These are phyloP conservation scores for Cyclaneusma minus DNA, from an alignment of 2,329 filamentous ascomycete species.

Conservation along the genomic window DNA sequence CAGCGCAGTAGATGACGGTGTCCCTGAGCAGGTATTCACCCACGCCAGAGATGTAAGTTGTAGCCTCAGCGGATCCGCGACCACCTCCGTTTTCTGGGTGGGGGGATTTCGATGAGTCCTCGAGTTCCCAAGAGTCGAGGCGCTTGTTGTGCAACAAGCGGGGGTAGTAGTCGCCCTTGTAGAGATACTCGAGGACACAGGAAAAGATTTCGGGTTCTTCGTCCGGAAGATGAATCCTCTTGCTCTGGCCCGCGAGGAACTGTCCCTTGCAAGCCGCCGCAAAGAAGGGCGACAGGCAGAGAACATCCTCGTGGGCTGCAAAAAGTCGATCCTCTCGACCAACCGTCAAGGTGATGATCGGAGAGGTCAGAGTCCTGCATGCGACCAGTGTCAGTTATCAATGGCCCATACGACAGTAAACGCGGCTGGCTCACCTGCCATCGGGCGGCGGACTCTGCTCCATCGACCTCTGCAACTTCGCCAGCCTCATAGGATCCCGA, in stretches of 20 bases:
- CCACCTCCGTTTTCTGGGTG: constrained; percentile 30
- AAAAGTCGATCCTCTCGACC: constrained; percentile 78
- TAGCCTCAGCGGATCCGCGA: constrained; percentile 53
- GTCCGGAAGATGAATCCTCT: constrained; percentile 56
- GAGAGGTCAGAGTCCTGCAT: constrained; percentile 28
- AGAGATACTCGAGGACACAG: constrained; percentile 87
- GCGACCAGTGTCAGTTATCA: constrained; percentile 6
- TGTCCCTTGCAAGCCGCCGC: constrained; percentile 53
- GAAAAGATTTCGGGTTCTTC: constrained; percentile 89
- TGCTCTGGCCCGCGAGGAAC: constrained; percentile 61
- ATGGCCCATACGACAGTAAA: constrained; percentile 6
- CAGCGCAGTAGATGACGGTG: constrained; percentile 87
- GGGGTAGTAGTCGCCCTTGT: constrained; percentile 93
- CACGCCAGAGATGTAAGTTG: constrained; percentile 60
- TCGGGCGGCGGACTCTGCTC: constrained; percentile 34
- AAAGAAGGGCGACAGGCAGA: constrained; percentile 77
- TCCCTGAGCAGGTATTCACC: constrained; percentile 72
- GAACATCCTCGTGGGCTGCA: constrained; percentile 86
- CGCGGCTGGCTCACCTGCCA: constrained; percentile 26
- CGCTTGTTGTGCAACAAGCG: constrained; percentile 77
- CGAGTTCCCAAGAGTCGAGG: constrained; percentile 78
- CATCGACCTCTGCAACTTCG: constrained; percentile 76
- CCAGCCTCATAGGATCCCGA: constrained; percentile 64
- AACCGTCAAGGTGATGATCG: constrained; percentile 77
- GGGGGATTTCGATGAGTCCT: constrained; percentile 46